phyloP scores from a whole-genome alignment of 805 yeast species.

The Candida montana region DNA sequence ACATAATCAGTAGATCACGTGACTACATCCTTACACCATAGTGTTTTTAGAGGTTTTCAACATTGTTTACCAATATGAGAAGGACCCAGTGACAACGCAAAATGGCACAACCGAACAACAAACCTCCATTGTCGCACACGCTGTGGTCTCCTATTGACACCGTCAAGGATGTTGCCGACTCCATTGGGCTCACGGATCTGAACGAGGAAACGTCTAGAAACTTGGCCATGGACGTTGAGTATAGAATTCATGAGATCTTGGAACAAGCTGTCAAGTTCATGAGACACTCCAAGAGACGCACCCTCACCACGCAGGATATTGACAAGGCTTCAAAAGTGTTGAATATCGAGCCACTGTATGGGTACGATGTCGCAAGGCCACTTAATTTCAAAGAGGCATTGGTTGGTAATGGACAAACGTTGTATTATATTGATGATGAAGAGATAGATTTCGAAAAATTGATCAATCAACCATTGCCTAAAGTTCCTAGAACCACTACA shows the following conservation, averaged over 20 bases:
- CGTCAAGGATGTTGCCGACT: conserved; percentile 92
- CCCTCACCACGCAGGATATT: conserved; percentile 76
- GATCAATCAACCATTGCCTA: conserved; percentile 90
- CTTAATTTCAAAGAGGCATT: conserved; percentile 80
- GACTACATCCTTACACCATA: no score
- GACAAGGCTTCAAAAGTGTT: conserved; percentile 75
- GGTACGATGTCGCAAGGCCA: conserved; percentile 68
- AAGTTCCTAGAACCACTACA: conserved; percentile 87
- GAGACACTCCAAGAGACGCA: conserved; percentile 86
- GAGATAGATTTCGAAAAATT: conserved; percentile 92
- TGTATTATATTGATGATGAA: conserved; percentile 87
- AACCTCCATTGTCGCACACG: conserved; percentile 73
- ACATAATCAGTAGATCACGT: no score
- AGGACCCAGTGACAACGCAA: no score
- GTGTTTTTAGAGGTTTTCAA: no score
- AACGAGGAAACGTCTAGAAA: conserved; percentile 93
- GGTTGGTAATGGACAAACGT: conserved; percentile 86
- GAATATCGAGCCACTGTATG: conserved; percentile 92
- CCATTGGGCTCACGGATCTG: conserved; percentile 69
- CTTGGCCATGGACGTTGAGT: conserved; percentile 98
- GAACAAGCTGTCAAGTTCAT: conserved; percentile 95
- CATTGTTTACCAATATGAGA: no score
- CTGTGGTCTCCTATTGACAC: conserved; percentile 98
- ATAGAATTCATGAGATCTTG: conserved; percentile 88
- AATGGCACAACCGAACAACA: conserved; percentile 18